phyloP scores from a whole-genome alignment of 2,329 filamentous ascomycete genomes.

The Alternaria novae-zelandiae region DNA sequence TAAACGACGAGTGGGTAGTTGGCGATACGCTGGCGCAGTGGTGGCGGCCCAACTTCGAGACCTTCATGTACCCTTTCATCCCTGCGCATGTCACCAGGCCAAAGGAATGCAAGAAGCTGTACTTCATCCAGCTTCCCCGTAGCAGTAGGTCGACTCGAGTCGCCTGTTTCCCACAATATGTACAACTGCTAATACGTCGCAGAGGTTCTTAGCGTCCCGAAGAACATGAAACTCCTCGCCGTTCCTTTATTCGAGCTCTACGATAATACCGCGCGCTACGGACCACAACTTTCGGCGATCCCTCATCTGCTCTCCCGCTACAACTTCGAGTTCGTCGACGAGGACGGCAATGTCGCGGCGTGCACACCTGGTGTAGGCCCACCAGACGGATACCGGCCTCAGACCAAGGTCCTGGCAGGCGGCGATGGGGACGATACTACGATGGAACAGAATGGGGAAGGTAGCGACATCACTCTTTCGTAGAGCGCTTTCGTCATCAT shows the following conservation, averaged over 20 bases:
- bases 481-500: constrained; percentile 13
- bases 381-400: constrained; percentile 39
- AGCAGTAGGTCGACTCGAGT: constrained; percentile 68
- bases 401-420: constrained; percentile 47
- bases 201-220: constrained; percentile 96
- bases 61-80: constrained; percentile 99
- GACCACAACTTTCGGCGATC: constrained; percentile 93
- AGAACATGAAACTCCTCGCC: constrained; percentile 99
- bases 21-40: constrained; percentile 95
- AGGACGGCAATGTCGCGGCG: constrained; percentile 85
- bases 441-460: constrained; percentile 48
- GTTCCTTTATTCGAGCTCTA: constrained; percentile 98
- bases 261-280: constrained; percentile 94
- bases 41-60: constrained; percentile 99
- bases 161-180: constrained; percentile 3
- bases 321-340: constrained; percentile 97
- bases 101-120: constrained; percentile 99
- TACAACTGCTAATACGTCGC: constrained; percentile 21
- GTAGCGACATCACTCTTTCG: constrained; percentile 44
- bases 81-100: constrained; percentile 94
- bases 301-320: constrained; percentile 93
- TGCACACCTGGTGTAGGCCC: constrained; percentile 79
- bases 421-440: constrained; percentile 46
- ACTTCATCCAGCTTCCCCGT: constrained; percentile 92
- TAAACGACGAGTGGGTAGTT: constrained; percentile 93